These are phyloP conservation scores for Exobasidium cylindrosporum DNA, from an alignment of 1,284 basidiomycete genomes.

Conservation along the genomic window DNA sequence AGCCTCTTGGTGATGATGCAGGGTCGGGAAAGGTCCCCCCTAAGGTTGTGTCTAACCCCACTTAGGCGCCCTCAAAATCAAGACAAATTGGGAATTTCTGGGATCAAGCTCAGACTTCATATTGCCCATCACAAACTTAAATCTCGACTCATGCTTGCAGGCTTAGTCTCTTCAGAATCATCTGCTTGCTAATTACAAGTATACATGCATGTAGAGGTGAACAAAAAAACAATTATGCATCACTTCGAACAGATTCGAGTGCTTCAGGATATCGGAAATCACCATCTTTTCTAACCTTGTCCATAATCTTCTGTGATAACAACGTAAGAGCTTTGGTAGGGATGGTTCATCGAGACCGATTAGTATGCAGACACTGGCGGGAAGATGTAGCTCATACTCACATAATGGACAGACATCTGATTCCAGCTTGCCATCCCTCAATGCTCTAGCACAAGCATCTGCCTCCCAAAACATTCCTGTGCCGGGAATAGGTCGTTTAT, in stretches of 20 bases:
- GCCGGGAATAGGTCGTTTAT: constrained; percentile 64
- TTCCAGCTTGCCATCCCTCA: constrained; percentile 72
- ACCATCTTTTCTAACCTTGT: constrained; percentile 23
- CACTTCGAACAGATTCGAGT: constrained; percentile 19
- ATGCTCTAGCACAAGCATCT: constrained; percentile 77
- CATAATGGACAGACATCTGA: constrained; percentile 65
- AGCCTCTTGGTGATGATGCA: too few species aligned
- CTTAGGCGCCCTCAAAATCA: too few species aligned
- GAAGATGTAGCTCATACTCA: neutral
- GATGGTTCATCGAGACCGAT: neutral
- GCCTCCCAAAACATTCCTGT: constrained; percentile 59
- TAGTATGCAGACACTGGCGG: neutral
- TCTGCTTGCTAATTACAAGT: too few species aligned
- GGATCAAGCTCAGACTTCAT: too few species aligned
- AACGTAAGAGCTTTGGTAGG: neutral
- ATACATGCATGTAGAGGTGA: too few species aligned
- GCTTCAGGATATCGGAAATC: constrained; percentile 25
- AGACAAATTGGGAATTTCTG: too few species aligned
- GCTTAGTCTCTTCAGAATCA: too few species aligned
- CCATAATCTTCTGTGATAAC: constrained; percentile 25
- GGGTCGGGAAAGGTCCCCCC: too few species aligned
- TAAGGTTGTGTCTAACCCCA: too few species aligned
- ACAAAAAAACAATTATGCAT: neutral
- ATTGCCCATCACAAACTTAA: too few species aligned
- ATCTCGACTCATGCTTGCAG: too few species aligned